Conservation (phyloP, 2,329 filamentous ascomycete genomes). For the Claviceps sp. region DNA sequence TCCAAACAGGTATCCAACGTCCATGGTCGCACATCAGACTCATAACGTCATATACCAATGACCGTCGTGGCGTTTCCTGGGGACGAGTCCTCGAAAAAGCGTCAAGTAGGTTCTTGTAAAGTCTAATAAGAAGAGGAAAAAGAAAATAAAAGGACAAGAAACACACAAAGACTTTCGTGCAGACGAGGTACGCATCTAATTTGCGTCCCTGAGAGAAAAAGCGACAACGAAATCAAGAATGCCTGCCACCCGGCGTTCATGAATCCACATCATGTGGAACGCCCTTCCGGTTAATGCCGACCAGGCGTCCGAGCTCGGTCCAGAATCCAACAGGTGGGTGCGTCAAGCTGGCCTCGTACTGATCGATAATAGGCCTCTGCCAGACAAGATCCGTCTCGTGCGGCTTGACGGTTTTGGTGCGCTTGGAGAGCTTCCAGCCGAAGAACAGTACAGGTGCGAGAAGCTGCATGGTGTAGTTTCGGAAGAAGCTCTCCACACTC, state of each 20-base stretch:
- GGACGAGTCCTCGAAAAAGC: no score
- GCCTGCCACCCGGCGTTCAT: background rate
- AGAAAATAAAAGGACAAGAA: background rate
- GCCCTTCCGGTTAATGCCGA: constrained; percentile 23
- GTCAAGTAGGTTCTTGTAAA: no score
- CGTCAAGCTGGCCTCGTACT: constrained; percentile 39
- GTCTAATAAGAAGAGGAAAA: background rate
- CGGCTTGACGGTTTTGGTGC: constrained; percentile 39
- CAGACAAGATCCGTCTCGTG: constrained; percentile 45
- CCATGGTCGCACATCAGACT: background rate
- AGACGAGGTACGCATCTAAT: background rate
- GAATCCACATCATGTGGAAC: constrained; percentile 8
- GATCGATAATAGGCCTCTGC: constrained; percentile 46
- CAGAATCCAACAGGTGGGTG: constrained; percentile 39
- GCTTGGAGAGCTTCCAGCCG: constrained; percentile 51
- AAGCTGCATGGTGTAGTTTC: constrained; percentile 45
- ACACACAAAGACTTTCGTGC: background rate
- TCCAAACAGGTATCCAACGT: no score
- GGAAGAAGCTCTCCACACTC: constrained; percentile 32
- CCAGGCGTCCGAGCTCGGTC: constrained; percentile 35
- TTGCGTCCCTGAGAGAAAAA: background rate
- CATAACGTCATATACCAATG: background rate
- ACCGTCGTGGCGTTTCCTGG: background rate
- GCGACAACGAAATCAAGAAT: background rate
- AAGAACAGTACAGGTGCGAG: constrained; percentile 39